Evolutionary conservation across 2,329 filamentous ascomycete genomes (phyloP).

Genomic region (Hysterium pulicare): DNA sequence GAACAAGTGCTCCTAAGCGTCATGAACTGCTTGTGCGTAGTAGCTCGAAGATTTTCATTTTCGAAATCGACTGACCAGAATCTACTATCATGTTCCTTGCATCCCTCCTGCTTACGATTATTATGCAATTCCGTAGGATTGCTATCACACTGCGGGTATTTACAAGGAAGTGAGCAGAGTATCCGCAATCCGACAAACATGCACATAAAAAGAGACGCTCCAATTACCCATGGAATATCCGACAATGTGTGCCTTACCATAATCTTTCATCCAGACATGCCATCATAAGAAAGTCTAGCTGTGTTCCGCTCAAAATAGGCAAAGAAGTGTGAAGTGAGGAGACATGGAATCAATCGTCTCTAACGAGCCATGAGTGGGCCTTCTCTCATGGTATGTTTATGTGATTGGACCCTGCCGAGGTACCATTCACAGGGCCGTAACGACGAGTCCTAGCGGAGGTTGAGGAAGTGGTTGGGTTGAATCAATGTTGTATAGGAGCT

Average conservation of each 20-base stretch:
- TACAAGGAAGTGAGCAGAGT: background rate
- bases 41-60: too few relatives aligned
- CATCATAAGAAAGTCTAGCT: background rate
- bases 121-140: background rate
- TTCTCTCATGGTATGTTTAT: background rate
- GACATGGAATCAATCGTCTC: background rate
- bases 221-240: too few relatives aligned
- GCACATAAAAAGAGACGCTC: too few relatives aligned
- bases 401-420: background rate
- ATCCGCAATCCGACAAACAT: background rate
- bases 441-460: background rate
- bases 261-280: background rate
- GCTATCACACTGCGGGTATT: background rate
- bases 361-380: background rate
- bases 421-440: background rate
- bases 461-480: background rate
- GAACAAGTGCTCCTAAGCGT: too few relatives aligned
- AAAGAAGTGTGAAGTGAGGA: background rate
- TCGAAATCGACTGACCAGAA: too few relatives aligned
- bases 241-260: too few relatives aligned
- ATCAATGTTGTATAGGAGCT: constrained; percentile 52
- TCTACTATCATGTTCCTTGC: too few relatives aligned
- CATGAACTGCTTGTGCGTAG: too few relatives aligned
- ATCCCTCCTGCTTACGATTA: too few relatives aligned
- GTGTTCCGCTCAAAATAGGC: background rate